phyloP scores from a whole-genome alignment of 495 filamentous ascomycete species.

The Pseudoneurospora amorphoporcata region DNA sequence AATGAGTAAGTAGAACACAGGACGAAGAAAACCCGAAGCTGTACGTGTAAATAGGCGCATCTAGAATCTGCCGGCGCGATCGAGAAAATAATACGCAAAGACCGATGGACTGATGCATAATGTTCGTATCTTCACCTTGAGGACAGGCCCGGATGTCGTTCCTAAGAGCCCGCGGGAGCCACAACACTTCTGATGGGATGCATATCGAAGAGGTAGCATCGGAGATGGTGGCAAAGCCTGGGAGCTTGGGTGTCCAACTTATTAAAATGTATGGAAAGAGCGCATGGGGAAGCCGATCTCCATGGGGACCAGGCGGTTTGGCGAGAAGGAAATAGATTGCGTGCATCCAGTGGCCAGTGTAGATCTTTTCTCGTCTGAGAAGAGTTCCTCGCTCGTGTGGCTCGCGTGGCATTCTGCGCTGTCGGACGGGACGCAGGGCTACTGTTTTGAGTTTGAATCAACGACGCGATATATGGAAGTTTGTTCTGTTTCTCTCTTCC shows the following conservation, averaged over 20 bases:
- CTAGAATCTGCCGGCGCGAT: neutral
- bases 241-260: neutral
- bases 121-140: neutral
- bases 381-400: neutral
- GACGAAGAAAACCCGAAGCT: too few species aligned
- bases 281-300: neutral
- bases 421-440: neutral
- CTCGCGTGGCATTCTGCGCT: neutral
- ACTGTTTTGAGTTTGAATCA: neutral
- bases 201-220: neutral
- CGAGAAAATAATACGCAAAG: neutral
- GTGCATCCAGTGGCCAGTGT: neutral
- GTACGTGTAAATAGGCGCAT: neutral
- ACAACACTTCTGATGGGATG: neutral
- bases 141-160: neutral
- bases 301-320: neutral
- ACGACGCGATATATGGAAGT: neutral
- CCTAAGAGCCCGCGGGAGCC: neutral
- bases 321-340: neutral
- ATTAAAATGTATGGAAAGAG: neutral
- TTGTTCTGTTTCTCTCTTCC: neutral
- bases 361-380: neutral
- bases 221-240: neutral
- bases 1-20: too few species aligned
- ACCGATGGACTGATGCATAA: neutral